These are phyloP conservation scores for Ceratobasidium sp. DNA, from an alignment of 1,284 basidiomycete species.

Conservation along the genomic window DNA sequence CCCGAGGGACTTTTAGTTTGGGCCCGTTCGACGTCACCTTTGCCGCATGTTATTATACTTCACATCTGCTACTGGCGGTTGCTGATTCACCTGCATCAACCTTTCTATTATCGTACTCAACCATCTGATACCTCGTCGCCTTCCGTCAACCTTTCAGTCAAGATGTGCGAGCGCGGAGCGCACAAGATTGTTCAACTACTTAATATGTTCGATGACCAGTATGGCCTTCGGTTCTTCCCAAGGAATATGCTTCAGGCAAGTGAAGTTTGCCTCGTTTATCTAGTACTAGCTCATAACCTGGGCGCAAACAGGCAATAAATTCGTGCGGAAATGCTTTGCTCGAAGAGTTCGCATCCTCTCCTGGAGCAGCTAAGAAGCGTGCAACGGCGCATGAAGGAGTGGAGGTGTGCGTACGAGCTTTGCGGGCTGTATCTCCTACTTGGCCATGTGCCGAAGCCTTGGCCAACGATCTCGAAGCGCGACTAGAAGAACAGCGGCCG, in stretches of 20 bases:
- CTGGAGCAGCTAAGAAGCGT: not conserved
- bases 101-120: not conserved
- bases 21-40: slow-evolving; percentile 54
- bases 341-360: not conserved
- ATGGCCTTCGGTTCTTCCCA: slow-evolving; percentile 12
- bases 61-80: slow-evolving; percentile 25
- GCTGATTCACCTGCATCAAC: not conserved
- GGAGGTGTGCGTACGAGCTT: not conserved
- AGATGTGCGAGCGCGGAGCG: not conserved
- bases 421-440: not conserved
- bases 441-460: not conserved
- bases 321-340: slow-evolving; percentile 1
- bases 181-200: not conserved
- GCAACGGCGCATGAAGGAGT: not conserved
- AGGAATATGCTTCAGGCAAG: slow-evolving; percentile 13
- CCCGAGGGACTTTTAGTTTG: not conserved
- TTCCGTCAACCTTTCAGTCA: slow-evolving; percentile 12
- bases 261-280: too few species aligned
- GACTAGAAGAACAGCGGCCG: not conserved
- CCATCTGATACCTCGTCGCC: not conserved
- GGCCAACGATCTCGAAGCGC: not conserved
- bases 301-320: slow-evolving; percentile 7
- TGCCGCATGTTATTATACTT: slow-evolving; percentile 12
- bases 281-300: not conserved
- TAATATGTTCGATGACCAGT: not conserved